Percentiles rank a stretch among this genome's conserved stretches.
Evolutionary conservation across 2,329 filamentous ascomycete genomes (phyloP).

Genomic region (Dendryphion nanum): DNA sequence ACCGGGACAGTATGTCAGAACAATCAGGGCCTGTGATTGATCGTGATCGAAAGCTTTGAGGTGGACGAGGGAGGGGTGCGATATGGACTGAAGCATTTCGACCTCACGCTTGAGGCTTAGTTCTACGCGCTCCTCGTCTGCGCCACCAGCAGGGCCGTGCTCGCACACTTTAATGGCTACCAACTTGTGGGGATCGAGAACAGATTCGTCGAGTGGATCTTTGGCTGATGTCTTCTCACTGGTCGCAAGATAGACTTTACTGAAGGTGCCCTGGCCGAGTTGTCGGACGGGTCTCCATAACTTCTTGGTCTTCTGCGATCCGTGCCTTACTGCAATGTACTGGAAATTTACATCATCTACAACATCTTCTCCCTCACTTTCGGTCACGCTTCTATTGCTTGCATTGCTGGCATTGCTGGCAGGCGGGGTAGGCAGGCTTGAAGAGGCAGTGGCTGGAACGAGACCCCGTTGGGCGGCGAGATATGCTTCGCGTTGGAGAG

Average conservation of each 20-base stretch:
- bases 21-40: constrained; percentile 75
- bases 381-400: constrained; percentile 55
- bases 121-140: constrained; percentile 88
- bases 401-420: constrained; percentile 52
- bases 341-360: constrained; percentile 43
- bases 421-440: constrained; percentile 68
- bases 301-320: constrained; percentile 69
- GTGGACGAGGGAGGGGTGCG: constrained; percentile 86
- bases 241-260: constrained; percentile 87
- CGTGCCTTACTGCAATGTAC: constrained; percentile 48
- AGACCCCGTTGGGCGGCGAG: constrained; percentile 77
- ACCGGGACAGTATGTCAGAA: constrained; percentile 88
- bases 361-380: constrained; percentile 54
- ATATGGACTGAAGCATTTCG: constrained; percentile 85
- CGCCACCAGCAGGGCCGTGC: constrained; percentile 88
- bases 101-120: constrained; percentile 92
- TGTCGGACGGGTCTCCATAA: constrained; percentile 77
- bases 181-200: constrained; percentile 69
- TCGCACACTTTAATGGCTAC: constrained; percentile 96
- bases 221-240: constrained; percentile 59
- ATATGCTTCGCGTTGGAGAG: constrained; percentile 74
- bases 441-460: constrained; percentile 51
- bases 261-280: constrained; percentile 93
- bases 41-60: constrained; percentile 90
- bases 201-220: constrained; percentile 45